A percentile compares a stretch with the other conserved stretches of the same genome.
Conservation (phyloP, 1,139 yeast species). For the Debaryomyces coudertii region DNA sequence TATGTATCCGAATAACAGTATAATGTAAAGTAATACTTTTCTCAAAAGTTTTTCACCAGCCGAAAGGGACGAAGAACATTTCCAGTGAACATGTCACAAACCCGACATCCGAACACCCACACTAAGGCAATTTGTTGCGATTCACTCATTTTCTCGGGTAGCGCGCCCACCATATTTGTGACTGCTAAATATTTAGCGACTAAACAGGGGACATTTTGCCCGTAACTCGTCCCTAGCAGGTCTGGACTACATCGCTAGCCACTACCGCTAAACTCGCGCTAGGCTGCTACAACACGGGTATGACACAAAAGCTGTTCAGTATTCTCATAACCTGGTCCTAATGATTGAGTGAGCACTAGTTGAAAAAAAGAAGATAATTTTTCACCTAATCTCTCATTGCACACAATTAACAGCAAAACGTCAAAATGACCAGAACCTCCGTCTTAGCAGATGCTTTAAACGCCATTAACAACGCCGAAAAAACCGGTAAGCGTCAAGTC, state of each 20-base stretch:
- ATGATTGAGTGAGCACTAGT: not conserved
- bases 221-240: too few species aligned
- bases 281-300: too few species aligned
- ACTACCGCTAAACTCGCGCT: too few species aligned
- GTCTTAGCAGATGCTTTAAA: constrained; percentile 99
- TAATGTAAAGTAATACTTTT: constrained; percentile 3
- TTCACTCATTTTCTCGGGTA: not conserved
- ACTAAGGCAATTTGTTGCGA: not conserved
- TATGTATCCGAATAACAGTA: constrained; percentile 1
- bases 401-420: constrained; percentile 1
- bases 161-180: constrained; percentile 5
- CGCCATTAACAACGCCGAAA: constrained; percentile 98
- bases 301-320: not conserved
- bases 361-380: constrained; percentile 6
- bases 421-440: constrained; percentile 93
- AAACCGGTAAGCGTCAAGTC: constrained; percentile 99
- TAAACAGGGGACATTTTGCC: not conserved
- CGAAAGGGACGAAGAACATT: constrained; percentile 2
- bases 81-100: constrained; percentile 9
- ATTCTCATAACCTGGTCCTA: constrained; percentile 1
- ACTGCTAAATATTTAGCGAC: constrained; percentile 3
- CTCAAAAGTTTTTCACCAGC: constrained; percentile 12
- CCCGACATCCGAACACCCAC: constrained; percentile 5
- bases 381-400: not conserved
- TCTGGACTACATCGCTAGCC: too few species aligned